These are phyloP conservation scores for Aspergillus cristatus DNA, from an alignment of 495 filamentous ascomycete genomes.

Conservation along the genomic window DNA sequence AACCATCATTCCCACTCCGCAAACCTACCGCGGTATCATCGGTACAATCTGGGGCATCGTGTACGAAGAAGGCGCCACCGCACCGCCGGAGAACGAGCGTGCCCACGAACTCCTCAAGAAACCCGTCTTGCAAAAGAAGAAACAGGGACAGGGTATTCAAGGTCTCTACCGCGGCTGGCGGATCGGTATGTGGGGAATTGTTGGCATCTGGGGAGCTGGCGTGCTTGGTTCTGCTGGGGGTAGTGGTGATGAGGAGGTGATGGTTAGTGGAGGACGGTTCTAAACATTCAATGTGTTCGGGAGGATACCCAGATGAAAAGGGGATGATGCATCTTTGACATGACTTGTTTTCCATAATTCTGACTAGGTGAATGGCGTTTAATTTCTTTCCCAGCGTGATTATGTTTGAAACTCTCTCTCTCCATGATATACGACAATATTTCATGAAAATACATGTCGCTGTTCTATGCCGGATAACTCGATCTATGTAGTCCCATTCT, in stretches of 20 bases:
- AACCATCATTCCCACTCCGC: slow-evolving; percentile 57
- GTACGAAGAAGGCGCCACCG: slow-evolving; percentile 63
- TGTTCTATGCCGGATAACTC: too few species aligned
- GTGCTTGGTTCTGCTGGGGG: slow-evolving; percentile 44
- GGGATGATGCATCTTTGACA: too few species aligned
- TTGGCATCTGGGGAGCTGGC: slow-evolving; percentile 73
- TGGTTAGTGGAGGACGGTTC: slow-evolving; percentile 29
- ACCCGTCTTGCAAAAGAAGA: slow-evolving; percentile 34
- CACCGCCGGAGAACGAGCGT: slow-evolving; percentile 24
- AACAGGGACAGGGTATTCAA: slow-evolving; percentile 68
- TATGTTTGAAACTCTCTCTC: slow-evolving; percentile 12
- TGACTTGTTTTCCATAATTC: too few species aligned
- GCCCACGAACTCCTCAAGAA: slow-evolving; percentile 26
- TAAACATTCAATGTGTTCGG: too few species aligned
- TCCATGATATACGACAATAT: too few species aligned
- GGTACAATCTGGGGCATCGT: slow-evolving; percentile 84
- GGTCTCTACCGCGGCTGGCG: slow-evolving; percentile 92
- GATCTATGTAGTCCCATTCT: too few species aligned
- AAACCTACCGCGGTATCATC: slow-evolving; percentile 65
- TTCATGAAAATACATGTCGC: too few species aligned
- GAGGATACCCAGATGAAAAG: too few species aligned
- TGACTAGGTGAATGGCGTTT: not conserved
- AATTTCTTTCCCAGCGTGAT: slow-evolving; percentile 2
- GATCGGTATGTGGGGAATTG: slow-evolving; percentile 89
- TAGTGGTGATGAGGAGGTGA: slow-evolving; percentile 26